phyloP scores from a whole-genome alignment of 768 basidiomycete genomes.

The Pleurotus djamor region DNA sequence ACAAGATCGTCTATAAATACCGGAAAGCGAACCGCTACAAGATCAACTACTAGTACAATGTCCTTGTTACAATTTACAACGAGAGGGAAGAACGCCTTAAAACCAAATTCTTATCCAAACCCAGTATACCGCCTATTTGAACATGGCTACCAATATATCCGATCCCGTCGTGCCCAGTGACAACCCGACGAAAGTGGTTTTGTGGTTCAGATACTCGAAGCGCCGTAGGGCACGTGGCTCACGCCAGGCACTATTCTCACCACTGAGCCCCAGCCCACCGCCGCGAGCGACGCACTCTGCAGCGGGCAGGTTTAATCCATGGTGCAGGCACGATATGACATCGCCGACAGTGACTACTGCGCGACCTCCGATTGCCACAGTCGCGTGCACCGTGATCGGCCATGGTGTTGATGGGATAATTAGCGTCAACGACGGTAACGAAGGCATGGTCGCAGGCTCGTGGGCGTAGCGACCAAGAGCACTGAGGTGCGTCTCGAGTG shows the following conservation, averaged over 20 bases:
- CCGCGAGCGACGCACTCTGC: not conserved
- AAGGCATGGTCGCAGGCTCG: not conserved
- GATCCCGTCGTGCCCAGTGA: not conserved
- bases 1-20: too few relatives aligned
- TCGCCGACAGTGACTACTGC: not conserved
- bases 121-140: not conserved
- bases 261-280: not conserved
- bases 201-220: not conserved
- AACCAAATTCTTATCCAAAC: not conserved
- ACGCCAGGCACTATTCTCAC: not conserved
- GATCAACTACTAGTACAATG: too few relatives aligned
- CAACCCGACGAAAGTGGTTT: not conserved
- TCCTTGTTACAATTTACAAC: not conserved
- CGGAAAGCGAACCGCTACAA: too few relatives aligned
- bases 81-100: not conserved
- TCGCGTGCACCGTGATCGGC: conserved; percentile 1
- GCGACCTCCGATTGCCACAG: not conserved
- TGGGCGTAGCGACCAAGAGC: not conserved
- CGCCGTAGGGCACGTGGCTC: not conserved
- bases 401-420: not conserved
- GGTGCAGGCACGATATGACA: not conserved
- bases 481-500: not conserved
- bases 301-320: not conserved
- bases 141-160: not conserved
- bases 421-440: not conserved